Evolutionary conservation across 768 basidiomycete genomes (phyloP).

Genomic region (Austroboletus festivus): DNA sequence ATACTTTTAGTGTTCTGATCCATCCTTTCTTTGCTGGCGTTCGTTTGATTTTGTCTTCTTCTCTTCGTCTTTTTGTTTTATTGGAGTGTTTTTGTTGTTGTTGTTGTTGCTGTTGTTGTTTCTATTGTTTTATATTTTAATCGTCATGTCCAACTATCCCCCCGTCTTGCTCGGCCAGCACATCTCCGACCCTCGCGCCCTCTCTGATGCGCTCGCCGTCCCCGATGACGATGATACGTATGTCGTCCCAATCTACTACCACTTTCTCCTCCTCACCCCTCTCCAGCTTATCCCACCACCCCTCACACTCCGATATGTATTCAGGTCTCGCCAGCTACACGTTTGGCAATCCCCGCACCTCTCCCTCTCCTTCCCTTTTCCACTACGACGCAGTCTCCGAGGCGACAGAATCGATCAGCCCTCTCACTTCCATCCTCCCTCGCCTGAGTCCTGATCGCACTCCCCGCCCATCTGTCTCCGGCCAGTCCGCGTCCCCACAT

Average conservation of each 20-base stretch:
- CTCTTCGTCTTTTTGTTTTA: background rate
- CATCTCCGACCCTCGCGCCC: conserved; percentile 29
- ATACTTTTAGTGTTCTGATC: too few relatives aligned
- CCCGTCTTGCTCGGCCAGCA: conserved; percentile 20
- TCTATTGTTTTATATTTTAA: conserved; percentile 19
- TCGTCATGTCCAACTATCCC: conserved; percentile 11
- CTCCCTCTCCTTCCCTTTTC: conserved; percentile 14
- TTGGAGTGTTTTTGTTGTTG: background rate
- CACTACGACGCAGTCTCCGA: conserved; percentile 14
- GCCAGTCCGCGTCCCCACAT: conserved; percentile 1
- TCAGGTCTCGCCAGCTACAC: conserved; percentile 40
- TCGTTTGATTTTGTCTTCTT: background rate
- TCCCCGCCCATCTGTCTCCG: conserved; percentile 43
- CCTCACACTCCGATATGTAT: conserved; percentile 29
- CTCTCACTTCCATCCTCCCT: conserved; percentile 31
- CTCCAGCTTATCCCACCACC: background rate
- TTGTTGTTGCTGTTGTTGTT: background rate
- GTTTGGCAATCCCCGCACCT: conserved; percentile 35
- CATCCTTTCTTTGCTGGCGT: too few relatives aligned
- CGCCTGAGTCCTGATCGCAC: conserved; percentile 38
- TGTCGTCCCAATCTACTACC: background rate
- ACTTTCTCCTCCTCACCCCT: background rate
- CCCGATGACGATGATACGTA: conserved; percentile 5
- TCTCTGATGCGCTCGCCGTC: conserved; percentile 26
- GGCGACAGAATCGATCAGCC: conserved; percentile 33